phyloP scores from a whole-genome alignment of 306 rosid genomes.

The Canavalia gladiata region DNA sequence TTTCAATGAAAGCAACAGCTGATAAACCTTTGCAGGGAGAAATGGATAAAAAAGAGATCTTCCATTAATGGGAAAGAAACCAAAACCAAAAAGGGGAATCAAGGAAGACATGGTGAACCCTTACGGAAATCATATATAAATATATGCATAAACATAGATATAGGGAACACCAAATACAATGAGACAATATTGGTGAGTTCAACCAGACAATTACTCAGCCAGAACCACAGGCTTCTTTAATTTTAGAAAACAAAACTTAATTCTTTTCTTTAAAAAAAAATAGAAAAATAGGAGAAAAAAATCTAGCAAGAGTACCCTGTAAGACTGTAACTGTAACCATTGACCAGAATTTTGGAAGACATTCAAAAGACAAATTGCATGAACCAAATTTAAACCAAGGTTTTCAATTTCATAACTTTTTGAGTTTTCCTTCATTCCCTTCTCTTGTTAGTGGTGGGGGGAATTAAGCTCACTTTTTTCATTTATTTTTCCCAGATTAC shows the following conservation, averaged over 20 bases:
- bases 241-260: slow-evolving; percentile 28
- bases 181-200: slow-evolving; percentile 55
- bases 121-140: slow-evolving; percentile 46
- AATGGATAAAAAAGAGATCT: slow-evolving; percentile 81
- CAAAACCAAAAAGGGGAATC: slow-evolving; percentile 70
- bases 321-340: slow-evolving; percentile 3
- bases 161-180: slow-evolving; percentile 46
- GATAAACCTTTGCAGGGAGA: slow-evolving; percentile 72
- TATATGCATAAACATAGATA: slow-evolving; percentile 40
- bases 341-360: slow-evolving; percentile 36
- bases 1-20: slow-evolving; percentile 88
- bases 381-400: slow-evolving; percentile 18
- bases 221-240: slow-evolving; percentile 12
- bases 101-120: slow-evolving; percentile 57
- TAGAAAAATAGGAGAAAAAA: slow-evolving; percentile 11
- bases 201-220: slow-evolving; percentile 39
- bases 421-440: neutral
- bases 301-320: slow-evolving; percentile 43
- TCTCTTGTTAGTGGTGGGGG: neutral
- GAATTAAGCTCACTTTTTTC: neutral
- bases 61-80: slow-evolving; percentile 72
- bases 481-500: neutral
- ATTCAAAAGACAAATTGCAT: slow-evolving; percentile 28
- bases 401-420: slow-evolving; percentile 19
- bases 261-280: neutral